phyloP scores from a whole-genome alignment of 2,329 filamentous ascomycete genomes.

The Nothomitra cinnamomea region DNA sequence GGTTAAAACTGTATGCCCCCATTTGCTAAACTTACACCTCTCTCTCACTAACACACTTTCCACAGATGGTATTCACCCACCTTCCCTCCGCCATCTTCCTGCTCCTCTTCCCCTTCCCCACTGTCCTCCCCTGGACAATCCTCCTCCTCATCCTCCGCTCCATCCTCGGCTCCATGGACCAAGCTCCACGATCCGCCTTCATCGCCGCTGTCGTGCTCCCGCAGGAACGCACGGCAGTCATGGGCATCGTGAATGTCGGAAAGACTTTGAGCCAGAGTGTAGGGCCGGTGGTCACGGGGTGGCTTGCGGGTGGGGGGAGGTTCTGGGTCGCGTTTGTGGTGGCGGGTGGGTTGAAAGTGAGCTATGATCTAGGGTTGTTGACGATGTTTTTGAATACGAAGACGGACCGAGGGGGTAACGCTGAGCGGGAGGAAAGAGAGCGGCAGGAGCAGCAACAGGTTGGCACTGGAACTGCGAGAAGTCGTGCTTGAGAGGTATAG shows the following conservation, averaged over 20 bases:
- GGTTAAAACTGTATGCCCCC: conserved; percentile 23
- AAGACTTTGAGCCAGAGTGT: conserved; percentile 47
- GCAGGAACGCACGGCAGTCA: conserved; percentile 50
- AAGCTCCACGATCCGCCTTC: conserved; percentile 52
- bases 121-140: conserved; percentile 35
- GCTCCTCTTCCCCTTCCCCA: conserved; percentile 41
- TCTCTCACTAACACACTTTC: not conserved
- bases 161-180: conserved; percentile 50
- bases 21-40: not conserved
- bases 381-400: conserved; percentile 13
- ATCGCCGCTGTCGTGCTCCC: conserved; percentile 46
- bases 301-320: conserved; percentile 35
- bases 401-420: not conserved
- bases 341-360: conserved; percentile 44
- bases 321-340: conserved; percentile 47
- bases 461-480: too few species aligned
- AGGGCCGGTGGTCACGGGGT: conserved; percentile 47
- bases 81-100: conserved; percentile 51
- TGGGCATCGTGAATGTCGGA: conserved; percentile 53
- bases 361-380: conserved; percentile 20
- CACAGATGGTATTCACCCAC: conserved; percentile 53
- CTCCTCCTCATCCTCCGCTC: conserved; percentile 44
- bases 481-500: too few species aligned
- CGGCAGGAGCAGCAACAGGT: too few species aligned
- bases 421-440: conserved; percentile 1